Evolutionary conservation across 1,284 basidiomycete species (phyloP).

Genomic region (Inonotus obliquus): DNA sequence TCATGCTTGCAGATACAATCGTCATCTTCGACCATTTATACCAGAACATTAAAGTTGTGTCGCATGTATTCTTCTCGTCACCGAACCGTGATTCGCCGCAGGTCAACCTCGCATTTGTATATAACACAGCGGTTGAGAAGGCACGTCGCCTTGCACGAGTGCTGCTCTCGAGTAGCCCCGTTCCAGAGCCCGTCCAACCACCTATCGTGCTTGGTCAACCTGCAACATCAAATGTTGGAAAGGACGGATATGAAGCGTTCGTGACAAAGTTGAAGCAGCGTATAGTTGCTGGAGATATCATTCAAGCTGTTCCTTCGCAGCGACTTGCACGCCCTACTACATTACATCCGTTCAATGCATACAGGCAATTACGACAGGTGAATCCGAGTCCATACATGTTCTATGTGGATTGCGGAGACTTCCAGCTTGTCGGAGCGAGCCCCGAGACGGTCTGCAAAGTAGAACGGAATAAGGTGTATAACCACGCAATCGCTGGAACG

Average conservation of each 20-base stretch:
- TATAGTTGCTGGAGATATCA: slow-evolving; percentile 95
- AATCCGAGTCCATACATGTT: slow-evolving; percentile 99
- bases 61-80: slow-evolving; percentile 84
- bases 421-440: slow-evolving; percentile 94
- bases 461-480: slow-evolving; percentile 87
- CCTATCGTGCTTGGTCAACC: slow-evolving; percentile 70
- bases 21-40: slow-evolving; percentile 97
- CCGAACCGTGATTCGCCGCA: slow-evolving; percentile 56
- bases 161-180: slow-evolving; percentile 53
- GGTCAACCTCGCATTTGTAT: slow-evolving; percentile 69
- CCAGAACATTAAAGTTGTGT: slow-evolving; percentile 92
- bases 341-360: slow-evolving; percentile 97
- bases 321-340: slow-evolving; percentile 80
- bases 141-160: slow-evolving; percentile 70
- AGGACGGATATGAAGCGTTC: slow-evolving; percentile 88
- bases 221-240: slow-evolving; percentile 88
- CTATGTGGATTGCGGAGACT: slow-evolving; percentile 90
- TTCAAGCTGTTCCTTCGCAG: slow-evolving; percentile 98
- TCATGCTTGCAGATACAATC: slow-evolving; percentile 95
- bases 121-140: slow-evolving; percentile 78
- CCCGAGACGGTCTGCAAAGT: slow-evolving; percentile 99
- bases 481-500: slow-evolving; percentile 98
- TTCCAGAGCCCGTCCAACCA: slow-evolving; percentile 54
- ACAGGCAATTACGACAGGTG: slow-evolving; percentile 86
- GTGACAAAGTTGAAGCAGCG: slow-evolving; percentile 92